Percentiles rank a stretch among this genome's conserved stretches.
phyloP scores from a whole-genome alignment of 2,329 filamentous ascomycete species.

The Stachybotrys echinatus region DNA sequence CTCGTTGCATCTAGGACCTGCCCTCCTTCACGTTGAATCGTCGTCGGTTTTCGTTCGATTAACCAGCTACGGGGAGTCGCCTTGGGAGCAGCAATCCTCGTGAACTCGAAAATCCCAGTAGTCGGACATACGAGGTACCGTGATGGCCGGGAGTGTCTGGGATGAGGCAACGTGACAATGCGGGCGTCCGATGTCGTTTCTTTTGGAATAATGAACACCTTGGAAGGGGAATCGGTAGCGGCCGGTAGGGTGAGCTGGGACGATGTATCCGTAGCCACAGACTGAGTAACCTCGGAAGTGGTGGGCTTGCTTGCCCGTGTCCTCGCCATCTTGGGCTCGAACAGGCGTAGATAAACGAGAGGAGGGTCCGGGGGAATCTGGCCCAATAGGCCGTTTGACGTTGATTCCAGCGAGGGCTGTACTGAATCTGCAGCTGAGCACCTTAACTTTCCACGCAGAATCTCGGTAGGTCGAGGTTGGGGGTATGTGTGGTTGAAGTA shows the following conservation, averaged over 20 bases:
- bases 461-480: too few species aligned
- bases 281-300: constrained; percentile 16
- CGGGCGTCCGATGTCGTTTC: constrained; percentile 46
- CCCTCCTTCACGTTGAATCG: constrained; percentile 8
- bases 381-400: too few species aligned
- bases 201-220: constrained; percentile 58
- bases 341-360: not conserved
- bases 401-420: too few species aligned
- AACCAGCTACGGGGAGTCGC: constrained; percentile 58
- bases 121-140: constrained; percentile 59
- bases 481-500: not conserved
- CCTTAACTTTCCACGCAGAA: too few species aligned
- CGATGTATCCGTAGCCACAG: constrained; percentile 19
- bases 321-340: constrained; percentile 35
- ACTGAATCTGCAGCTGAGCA: too few species aligned
- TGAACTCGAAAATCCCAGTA: constrained; percentile 62
- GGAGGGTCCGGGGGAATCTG: too few species aligned
- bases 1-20: constrained; percentile 10
- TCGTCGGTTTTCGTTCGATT: constrained; percentile 31
- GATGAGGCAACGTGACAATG: constrained; percentile 56
- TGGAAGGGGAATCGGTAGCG: constrained; percentile 38
- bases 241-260: constrained; percentile 35
- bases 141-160: constrained; percentile 47
- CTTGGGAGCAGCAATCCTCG: constrained; percentile 47
- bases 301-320: constrained; percentile 39